Percentiles rank a stretch among this genome's conserved stretches.
Conservation (phyloP, 331 rosid species). For the Cydonia oblonga region DNA sequence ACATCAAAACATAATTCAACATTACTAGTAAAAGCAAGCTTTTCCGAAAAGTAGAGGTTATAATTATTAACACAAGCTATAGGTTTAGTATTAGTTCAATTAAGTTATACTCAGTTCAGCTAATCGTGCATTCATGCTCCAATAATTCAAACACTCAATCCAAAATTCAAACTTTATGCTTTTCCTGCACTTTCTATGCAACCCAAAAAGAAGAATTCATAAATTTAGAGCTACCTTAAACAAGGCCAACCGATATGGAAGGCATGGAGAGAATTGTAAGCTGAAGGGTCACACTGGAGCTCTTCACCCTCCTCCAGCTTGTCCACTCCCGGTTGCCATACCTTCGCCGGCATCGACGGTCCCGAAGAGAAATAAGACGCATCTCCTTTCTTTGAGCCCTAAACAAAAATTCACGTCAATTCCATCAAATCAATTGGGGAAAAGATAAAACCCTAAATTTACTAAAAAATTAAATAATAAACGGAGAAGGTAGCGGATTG, state of each 20-base stretch:
- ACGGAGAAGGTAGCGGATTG: not conserved
- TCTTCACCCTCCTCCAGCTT: constrained; percentile 92
- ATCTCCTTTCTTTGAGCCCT: constrained; percentile 50
- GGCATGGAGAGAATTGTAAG: constrained; percentile 82
- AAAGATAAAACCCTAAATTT: not conserved
- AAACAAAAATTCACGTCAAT: not conserved
- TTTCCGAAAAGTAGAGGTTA: too few relatives aligned
- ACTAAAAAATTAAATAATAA: not conserved
- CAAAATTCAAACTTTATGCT: not conserved
- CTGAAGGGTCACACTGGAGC: constrained; percentile 90
- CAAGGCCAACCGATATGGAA: constrained; percentile 89
- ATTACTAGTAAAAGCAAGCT: too few relatives aligned
- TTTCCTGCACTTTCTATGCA: not conserved
- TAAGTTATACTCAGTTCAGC: too few relatives aligned
- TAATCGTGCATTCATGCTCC: not conserved
- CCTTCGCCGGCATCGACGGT: constrained; percentile 60
- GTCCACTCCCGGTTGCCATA: constrained; percentile 97
- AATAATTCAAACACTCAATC: not conserved
- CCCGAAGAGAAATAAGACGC: constrained; percentile 37
- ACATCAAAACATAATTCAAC: too few relatives aligned
- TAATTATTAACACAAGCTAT: too few relatives aligned
- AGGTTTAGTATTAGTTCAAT: too few relatives aligned
- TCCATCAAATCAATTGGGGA: not conserved
- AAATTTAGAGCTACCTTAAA: constrained; percentile 39
- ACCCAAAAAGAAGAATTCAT: not conserved